Evolutionary conservation across 176 grass and related monocot species (phyloP).

Genomic region (Miscanthus lutarioriparius): DNA sequence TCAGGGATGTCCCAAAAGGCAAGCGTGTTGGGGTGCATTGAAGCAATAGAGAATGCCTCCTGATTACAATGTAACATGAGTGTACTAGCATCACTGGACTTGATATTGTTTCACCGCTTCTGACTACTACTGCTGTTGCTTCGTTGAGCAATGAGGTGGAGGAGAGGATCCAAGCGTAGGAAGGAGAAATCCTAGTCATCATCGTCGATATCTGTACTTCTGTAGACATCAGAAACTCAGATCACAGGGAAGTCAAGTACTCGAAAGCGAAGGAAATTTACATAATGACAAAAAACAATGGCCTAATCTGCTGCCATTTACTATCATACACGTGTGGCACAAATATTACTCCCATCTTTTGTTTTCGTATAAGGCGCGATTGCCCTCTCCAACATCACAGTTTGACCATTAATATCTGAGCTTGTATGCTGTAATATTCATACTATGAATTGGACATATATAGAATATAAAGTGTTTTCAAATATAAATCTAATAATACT

Average conservation of each 20-base stretch:
- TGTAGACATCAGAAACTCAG: neutral
- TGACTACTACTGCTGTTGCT: neutral
- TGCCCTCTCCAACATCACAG: neutral
- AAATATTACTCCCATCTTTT: no score
- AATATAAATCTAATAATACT: neutral
- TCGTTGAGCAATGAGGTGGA: neutral
- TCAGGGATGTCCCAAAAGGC: slow-evolving; percentile 82
- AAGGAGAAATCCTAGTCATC: neutral
- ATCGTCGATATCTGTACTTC: neutral
- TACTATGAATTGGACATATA: neutral
- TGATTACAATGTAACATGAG: slow-evolving; percentile 30
- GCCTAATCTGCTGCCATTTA: neutral
- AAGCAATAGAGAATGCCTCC: slow-evolving; percentile 79
- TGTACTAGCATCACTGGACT: neutral
- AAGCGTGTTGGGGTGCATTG: slow-evolving; percentile 72
- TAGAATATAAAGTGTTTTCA: neutral
- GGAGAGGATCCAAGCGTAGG: neutral
- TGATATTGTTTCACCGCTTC: neutral
- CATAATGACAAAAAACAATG: neutral
- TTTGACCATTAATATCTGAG: neutral
- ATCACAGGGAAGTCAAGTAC: neutral
- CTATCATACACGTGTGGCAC: neutral
- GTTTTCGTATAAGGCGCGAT: neutral
- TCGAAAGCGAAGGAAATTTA: neutral
- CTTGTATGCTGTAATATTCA: neutral